Evolutionary conservation across 805 yeast genomes (phyloP).

Genomic region (Cyberlindnera mrakii): DNA sequence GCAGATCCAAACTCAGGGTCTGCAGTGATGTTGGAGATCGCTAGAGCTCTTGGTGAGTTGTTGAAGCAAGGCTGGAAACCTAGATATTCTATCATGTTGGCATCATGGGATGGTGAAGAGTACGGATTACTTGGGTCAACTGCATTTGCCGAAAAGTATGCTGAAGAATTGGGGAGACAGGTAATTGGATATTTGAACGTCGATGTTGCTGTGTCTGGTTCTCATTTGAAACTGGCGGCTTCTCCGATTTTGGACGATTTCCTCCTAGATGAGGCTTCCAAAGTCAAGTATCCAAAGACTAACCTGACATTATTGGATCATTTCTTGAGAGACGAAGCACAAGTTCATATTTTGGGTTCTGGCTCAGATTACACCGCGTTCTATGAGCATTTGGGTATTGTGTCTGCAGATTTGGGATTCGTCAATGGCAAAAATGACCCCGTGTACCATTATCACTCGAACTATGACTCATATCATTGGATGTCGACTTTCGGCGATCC

Average conservation of each 20-base stretch:
- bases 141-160: constrained; percentile 65
- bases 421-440: constrained; percentile 39
- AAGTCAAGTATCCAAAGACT: constrained; percentile 39
- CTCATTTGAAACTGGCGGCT: constrained; percentile 39
- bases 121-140: constrained; percentile 71
- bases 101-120: constrained; percentile 85
- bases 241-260: constrained; percentile 54
- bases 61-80: constrained; percentile 59
- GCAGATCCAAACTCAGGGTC: constrained; percentile 77
- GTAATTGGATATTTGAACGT: constrained; percentile 65
- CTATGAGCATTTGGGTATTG: constrained; percentile 52
- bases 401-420: constrained; percentile 59
- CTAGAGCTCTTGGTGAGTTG: constrained; percentile 50
- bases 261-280: constrained; percentile 37
- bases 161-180: constrained; percentile 38
- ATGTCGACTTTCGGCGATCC: constrained; percentile 60
- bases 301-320: constrained; percentile 23
- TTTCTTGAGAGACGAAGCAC: constrained; percentile 20
- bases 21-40: constrained; percentile 57
- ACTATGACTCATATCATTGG: constrained; percentile 70
- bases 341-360: constrained; percentile 50
- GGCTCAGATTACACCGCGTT: constrained; percentile 68
- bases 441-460: constrained; percentile 71
- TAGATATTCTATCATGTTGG: constrained; percentile 54
- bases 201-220: constrained; percentile 61